These are phyloP conservation scores for Daldinia concentrica DNA, from an alignment of 495 filamentous ascomycete species.

Conservation along the genomic window DNA sequence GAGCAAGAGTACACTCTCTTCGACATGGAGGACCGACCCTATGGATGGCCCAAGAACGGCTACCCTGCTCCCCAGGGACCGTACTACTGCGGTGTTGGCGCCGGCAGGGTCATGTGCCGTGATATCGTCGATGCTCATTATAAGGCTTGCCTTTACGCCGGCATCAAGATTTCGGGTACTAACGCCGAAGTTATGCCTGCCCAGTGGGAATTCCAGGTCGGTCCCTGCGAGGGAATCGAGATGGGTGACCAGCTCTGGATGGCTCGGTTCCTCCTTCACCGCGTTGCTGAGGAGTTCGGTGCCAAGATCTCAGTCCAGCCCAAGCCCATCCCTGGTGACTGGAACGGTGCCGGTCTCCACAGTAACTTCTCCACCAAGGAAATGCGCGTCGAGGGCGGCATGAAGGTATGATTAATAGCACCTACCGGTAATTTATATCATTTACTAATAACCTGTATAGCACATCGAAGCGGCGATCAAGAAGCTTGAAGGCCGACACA, in stretches of 20 bases:
- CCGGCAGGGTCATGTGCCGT: slow-evolving; percentile 96
- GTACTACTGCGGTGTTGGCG: slow-evolving; percentile 99
- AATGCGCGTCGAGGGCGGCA: slow-evolving; percentile 91
- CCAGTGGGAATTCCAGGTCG: slow-evolving; percentile 99
- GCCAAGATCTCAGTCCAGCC: slow-evolving; percentile 95
- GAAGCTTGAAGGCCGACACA: slow-evolving; percentile 87
- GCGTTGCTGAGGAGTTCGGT: slow-evolving; percentile 96
- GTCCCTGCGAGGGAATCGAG: slow-evolving; percentile 90
- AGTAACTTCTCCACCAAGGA: slow-evolving; percentile 84
- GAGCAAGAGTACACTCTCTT: slow-evolving; percentile 97
- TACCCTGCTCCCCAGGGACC: slow-evolving; percentile 96
- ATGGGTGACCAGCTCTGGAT: slow-evolving; percentile 98
- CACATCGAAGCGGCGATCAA: slow-evolving; percentile 82
- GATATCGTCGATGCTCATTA: slow-evolving; percentile 99
- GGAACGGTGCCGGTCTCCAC: slow-evolving; percentile 99
- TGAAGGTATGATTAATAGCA: slow-evolving; percentile 65
- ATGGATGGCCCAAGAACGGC: slow-evolving; percentile 95
- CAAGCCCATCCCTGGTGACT: slow-evolving; percentile 98
- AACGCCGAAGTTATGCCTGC: slow-evolving; percentile 99
- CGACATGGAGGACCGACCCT: slow-evolving; percentile 84
- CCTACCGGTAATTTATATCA: neutral
- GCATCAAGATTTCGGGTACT: slow-evolving; percentile 95
- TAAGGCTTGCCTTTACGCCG: slow-evolving; percentile 93
- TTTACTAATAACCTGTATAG: slow-evolving; percentile 41
- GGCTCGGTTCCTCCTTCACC: slow-evolving; percentile 94